phyloP scores from a whole-genome alignment of 495 filamentous ascomycete species.

The Apiosordaria backusii region DNA sequence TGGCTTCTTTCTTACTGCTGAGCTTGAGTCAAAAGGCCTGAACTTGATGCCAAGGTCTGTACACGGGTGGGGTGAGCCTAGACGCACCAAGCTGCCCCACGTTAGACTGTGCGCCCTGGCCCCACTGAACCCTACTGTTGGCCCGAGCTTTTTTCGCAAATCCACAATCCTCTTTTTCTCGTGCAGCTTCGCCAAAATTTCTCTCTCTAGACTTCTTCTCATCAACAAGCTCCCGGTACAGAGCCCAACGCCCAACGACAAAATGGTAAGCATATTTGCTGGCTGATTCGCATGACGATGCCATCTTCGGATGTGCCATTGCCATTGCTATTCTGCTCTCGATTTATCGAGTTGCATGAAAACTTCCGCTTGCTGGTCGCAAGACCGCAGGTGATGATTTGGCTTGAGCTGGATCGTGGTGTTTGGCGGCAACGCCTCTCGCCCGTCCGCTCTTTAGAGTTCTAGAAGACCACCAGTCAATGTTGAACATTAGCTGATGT shows the following conservation, averaged over 20 bases:
- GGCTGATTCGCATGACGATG: constrained; percentile 13
- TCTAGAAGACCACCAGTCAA: constrained; percentile 74
- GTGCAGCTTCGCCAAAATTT: constrained; percentile 20
- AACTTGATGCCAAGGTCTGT: neutral
- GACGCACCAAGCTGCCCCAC: neutral
- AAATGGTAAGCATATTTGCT: constrained; percentile 44
- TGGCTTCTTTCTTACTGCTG: neutral
- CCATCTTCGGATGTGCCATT: constrained; percentile 26
- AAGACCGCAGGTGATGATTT: constrained; percentile 65
- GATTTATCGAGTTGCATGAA: constrained; percentile 38
- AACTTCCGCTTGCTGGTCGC: constrained; percentile 49
- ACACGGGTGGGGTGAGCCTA: neutral
- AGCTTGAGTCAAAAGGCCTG: constrained; percentile 4
- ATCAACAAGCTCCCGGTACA: constrained; percentile 28
- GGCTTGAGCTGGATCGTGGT: constrained; percentile 68
- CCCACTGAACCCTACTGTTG: constrained; percentile 29
- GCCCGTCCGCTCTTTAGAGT: constrained; percentile 82
- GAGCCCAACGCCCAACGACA: constrained; percentile 35
- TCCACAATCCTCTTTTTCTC: constrained; percentile 34
- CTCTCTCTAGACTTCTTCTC: constrained; percentile 14
- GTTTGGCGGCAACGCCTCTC: constrained; percentile 53
- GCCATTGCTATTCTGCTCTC: constrained; percentile 23
- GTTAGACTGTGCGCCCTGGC: constrained; percentile 9
- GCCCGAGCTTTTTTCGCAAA: constrained; percentile 18
- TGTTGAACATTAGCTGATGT: constrained; percentile 82